These are phyloP conservation scores for Mytilinidion resinicola DNA, from an alignment of 495 filamentous ascomycete species.

Conservation along the genomic window DNA sequence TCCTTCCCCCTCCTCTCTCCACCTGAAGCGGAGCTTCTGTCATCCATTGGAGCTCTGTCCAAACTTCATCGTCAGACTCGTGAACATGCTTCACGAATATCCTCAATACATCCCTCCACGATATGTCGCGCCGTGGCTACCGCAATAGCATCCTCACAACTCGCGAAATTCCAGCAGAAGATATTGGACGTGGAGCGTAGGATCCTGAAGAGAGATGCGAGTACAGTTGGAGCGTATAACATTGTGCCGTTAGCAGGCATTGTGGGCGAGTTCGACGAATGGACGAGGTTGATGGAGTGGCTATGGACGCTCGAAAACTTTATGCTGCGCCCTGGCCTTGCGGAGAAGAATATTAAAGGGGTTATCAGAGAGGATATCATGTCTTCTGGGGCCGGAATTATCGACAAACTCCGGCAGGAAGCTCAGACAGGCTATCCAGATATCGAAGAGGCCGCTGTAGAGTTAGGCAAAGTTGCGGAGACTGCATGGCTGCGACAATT, in stretches of 20 bases:
- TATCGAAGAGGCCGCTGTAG: slow-evolving; percentile 65
- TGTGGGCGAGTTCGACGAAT: slow-evolving; percentile 73
- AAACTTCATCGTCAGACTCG: slow-evolving; percentile 66
- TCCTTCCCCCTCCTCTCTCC: slow-evolving; percentile 57
- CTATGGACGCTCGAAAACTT: slow-evolving; percentile 64
- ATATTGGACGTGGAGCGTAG: slow-evolving; percentile 76
- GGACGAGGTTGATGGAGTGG: slow-evolving; percentile 81
- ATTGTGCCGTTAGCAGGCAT: slow-evolving; percentile 86
- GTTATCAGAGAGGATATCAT: slow-evolving; percentile 3
- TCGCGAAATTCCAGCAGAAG: slow-evolving; percentile 72
- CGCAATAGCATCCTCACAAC: slow-evolving; percentile 63
- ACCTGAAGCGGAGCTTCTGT: slow-evolving; percentile 74
- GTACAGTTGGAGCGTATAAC: slow-evolving; percentile 77
- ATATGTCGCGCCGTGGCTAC: slow-evolving; percentile 86
- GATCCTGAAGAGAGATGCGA: slow-evolving; percentile 64
- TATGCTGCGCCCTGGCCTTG: slow-evolving; percentile 44
- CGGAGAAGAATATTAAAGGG: slow-evolving; percentile 12
- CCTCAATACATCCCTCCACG: slow-evolving; percentile 62
- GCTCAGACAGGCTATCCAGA: slow-evolving; percentile 84
- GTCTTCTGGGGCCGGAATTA: slow-evolving; percentile 57
- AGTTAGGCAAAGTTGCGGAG: slow-evolving; percentile 72
- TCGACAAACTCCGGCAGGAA: slow-evolving; percentile 66
- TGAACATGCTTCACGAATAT: slow-evolving; percentile 55
- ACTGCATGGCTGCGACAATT: slow-evolving; percentile 85
- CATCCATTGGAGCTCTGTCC: slow-evolving; percentile 66